These are phyloP conservation scores for Saturnispora bothae DNA, from an alignment of 805 yeast species.

Conservation along the genomic window DNA sequence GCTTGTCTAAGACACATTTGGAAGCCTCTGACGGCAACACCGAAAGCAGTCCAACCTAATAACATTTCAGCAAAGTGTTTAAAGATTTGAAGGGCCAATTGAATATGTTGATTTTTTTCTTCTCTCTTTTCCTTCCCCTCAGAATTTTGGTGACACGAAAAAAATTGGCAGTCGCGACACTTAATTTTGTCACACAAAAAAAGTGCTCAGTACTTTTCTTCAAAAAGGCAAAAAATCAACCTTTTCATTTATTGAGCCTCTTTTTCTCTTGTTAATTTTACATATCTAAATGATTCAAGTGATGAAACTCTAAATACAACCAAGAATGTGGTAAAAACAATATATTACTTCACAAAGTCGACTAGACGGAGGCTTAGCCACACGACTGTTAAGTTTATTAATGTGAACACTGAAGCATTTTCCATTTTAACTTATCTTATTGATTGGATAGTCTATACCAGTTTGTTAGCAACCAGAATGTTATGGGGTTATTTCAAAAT, in stretches of 20 bases:
- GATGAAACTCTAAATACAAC: no score
- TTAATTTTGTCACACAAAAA: background rate
- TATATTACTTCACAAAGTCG: background rate
- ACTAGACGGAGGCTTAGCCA: background rate
- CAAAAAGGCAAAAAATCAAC: background rate
- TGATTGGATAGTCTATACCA: conserved; percentile 25
- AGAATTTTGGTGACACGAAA: background rate
- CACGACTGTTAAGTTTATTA: background rate
- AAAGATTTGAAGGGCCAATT: background rate
- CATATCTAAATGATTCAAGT: no score
- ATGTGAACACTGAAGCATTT: background rate
- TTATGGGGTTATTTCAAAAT: conserved; percentile 25
- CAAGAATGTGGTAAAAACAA: no score
- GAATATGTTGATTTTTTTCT: background rate
- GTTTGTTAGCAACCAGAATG: conserved; percentile 18
- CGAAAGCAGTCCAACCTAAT: conserved; percentile 31
- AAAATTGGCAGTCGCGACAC: conserved; percentile 13
- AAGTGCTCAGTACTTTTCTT: background rate
- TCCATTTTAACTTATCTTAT: conserved; percentile 19
- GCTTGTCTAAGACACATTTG: conserved; percentile 35
- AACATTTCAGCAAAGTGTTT: conserved; percentile 12
- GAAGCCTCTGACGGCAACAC: conserved; percentile 33
- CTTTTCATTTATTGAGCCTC: no score
- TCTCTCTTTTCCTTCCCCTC: background rate
- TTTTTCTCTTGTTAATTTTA: no score